phyloP scores from a whole-genome alignment of 2,329 filamentous ascomycete species.

The Cladosporium sp. region DNA sequence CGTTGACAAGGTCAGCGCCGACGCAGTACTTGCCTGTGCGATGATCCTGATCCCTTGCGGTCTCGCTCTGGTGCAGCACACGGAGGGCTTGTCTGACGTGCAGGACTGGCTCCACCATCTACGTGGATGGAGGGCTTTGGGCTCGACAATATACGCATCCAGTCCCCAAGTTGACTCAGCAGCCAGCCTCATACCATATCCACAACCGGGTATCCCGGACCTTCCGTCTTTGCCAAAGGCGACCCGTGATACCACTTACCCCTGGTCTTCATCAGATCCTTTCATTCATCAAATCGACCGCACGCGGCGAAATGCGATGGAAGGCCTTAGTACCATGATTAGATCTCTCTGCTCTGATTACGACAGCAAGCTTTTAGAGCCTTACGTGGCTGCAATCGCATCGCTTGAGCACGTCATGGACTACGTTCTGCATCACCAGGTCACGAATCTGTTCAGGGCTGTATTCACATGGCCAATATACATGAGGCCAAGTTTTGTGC shows the following conservation, averaged over 20 bases:
- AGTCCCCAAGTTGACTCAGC: background rate
- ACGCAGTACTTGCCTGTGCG: background rate
- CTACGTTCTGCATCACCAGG: background rate
- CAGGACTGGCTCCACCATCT: background rate
- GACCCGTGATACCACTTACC: background rate
- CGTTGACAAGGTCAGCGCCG: background rate
- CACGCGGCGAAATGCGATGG: background rate
- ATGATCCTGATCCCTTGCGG: constrained; percentile 1
- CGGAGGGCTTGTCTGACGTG: background rate
- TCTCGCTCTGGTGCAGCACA: background rate
- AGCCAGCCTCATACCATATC: background rate
- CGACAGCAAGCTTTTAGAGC: background rate
- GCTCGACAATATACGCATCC: background rate
- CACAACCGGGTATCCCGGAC: background rate
- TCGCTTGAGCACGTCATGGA: background rate
- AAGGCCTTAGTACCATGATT: background rate
- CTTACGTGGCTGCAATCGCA: background rate
- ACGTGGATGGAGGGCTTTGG: background rate
- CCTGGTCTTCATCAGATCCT: background rate
- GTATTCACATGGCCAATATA: constrained; percentile 10
- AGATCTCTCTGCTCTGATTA: background rate
- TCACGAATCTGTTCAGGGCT: constrained; percentile 10
- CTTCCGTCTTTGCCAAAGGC: background rate
- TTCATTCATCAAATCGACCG: background rate
- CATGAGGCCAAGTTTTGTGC: background rate